phyloP scores from a whole-genome alignment of 495 filamentous ascomycete species.

The Penicillium desertorum region DNA sequence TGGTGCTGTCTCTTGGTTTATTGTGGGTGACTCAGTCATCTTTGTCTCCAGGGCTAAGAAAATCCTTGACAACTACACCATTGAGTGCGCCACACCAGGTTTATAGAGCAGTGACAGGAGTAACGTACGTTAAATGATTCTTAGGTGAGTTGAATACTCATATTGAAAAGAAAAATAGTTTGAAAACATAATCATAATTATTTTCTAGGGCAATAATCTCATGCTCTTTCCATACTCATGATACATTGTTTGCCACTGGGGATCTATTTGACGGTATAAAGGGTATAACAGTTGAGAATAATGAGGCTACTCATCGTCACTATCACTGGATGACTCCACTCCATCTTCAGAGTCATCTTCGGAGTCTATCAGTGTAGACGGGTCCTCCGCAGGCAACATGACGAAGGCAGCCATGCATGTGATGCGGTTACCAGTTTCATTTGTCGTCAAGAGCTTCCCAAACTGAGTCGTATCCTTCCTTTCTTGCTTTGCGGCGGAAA shows the following conservation, averaged over 20 bases:
- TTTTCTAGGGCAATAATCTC: neutral
- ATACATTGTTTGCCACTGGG: conserved; percentile 20
- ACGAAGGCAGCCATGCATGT: conserved; percentile 85
- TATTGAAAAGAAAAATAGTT: neutral
- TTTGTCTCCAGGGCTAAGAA: neutral
- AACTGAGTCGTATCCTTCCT: conserved; percentile 56
- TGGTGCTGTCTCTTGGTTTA: neutral
- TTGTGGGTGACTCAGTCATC: conserved; percentile 8
- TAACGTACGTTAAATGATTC: neutral
- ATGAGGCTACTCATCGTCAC: conserved; percentile 41
- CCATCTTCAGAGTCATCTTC: conserved; percentile 40
- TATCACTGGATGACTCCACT: conserved; percentile 47
- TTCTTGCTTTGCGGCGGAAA: conserved; percentile 22
- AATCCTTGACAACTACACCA: neutral
- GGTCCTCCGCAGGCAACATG: conserved; percentile 58
- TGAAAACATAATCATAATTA: neutral
- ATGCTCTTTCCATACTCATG: conserved; percentile 8
- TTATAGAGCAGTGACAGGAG: neutral
- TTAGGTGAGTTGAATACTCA: neutral
- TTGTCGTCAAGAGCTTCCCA: conserved; percentile 71
- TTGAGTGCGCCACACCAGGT: neutral
- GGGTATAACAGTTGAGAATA: conserved; percentile 27
- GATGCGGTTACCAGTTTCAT: conserved; percentile 83
- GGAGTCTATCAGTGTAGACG: conserved; percentile 33
- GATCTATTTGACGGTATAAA: conserved; percentile 26